A percentile compares a stretch with the other conserved stretches of the same genome.
phyloP scores from a whole-genome alignment of 345 rosid genomes.

The Rhodamnia rubescens region DNA sequence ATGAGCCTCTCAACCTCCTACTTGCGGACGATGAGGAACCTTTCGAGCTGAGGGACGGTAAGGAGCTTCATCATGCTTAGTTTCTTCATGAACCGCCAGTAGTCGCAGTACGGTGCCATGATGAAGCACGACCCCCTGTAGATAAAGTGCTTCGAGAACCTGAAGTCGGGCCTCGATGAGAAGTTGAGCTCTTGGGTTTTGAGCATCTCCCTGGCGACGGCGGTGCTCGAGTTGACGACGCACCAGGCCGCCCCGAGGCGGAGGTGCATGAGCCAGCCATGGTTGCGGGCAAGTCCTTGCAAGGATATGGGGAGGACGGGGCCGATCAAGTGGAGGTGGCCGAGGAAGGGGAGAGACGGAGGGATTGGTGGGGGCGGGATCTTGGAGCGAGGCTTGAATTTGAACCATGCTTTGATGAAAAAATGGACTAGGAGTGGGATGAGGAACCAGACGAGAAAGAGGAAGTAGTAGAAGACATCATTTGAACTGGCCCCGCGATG shows the following conservation, averaged over 20 bases:
- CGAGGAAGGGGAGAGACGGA: slow-evolving; percentile 24
- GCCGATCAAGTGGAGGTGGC: slow-evolving; percentile 30
- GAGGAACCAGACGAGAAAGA: slow-evolving; percentile 11
- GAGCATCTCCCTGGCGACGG: slow-evolving; percentile 14
- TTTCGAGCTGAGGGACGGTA: slow-evolving; percentile 17
- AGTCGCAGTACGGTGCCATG: slow-evolving; percentile 8
- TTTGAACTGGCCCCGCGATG: too few relatives aligned
- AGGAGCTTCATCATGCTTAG: slow-evolving; percentile 20
- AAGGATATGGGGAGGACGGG: slow-evolving; percentile 16
- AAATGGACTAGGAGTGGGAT: slow-evolving; percentile 2
- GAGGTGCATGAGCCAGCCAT: slow-evolving; percentile 26
- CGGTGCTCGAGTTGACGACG: slow-evolving; percentile 11
- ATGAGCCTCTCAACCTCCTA: slow-evolving; percentile 15
- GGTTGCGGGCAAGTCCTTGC: slow-evolving; percentile 9
- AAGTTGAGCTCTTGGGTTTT: slow-evolving; percentile 20
- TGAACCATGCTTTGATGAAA: slow-evolving; percentile 1
- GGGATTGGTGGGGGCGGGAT: slow-evolving; percentile 27
- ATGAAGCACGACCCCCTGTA: slow-evolving; percentile 16
- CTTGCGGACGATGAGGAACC: slow-evolving; percentile 6
- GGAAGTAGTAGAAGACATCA: neutral
- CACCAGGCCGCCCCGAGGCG: slow-evolving; percentile 10
- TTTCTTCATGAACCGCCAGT: slow-evolving; percentile 30
- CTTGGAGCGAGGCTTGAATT: neutral
- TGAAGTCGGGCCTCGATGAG: slow-evolving; percentile 19
- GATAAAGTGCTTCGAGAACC: slow-evolving; percentile 14